Evolutionary conservation across 371 early-diverging fungal genomes (phyloP).

Genomic region (Dichotomocladium elegans): DNA sequence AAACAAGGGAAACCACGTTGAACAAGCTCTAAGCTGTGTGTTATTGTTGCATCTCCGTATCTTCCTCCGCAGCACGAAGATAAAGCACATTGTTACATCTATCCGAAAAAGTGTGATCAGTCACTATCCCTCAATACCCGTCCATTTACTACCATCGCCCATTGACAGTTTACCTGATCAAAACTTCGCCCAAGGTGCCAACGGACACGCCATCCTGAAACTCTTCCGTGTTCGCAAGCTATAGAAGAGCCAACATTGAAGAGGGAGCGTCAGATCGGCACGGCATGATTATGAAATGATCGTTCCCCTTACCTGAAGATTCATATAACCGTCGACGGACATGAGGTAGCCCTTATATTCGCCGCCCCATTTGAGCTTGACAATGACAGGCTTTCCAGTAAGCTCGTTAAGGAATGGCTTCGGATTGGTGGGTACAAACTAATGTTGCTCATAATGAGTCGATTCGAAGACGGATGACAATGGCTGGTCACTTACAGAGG

Average conservation of each 20-base stretch:
- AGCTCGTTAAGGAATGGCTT: constrained; percentile 93
- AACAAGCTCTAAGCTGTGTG: too few species aligned
- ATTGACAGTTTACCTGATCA: constrained; percentile 91
- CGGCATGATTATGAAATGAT: background rate
- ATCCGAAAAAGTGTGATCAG: background rate
- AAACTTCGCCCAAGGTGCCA: constrained; percentile 89
- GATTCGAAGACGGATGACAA: background rate
- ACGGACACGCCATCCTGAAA: constrained; percentile 88
- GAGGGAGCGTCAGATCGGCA: constrained; percentile 2
- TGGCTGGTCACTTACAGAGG: background rate
- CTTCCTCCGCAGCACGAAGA: constrained; percentile 70
- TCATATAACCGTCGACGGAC: constrained; percentile 97
- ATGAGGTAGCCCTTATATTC: constrained; percentile 94
- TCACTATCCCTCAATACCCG: background rate
- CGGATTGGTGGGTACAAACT: constrained; percentile 95
- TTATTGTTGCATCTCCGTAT: constrained; percentile 36
- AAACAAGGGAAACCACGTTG: too few species aligned
- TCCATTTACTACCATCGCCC: too few species aligned
- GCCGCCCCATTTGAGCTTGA: constrained; percentile 97
- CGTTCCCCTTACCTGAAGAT: constrained; percentile 75
- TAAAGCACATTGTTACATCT: constrained; percentile 90
- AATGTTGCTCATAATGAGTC: constrained; percentile 2
- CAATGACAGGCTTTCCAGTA: constrained; percentile 88
- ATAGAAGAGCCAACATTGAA: too few species aligned
- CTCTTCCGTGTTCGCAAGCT: constrained; percentile 93